phyloP scores from a whole-genome alignment of 768 basidiomycete genomes.

The Panaeolus cyanescens region DNA sequence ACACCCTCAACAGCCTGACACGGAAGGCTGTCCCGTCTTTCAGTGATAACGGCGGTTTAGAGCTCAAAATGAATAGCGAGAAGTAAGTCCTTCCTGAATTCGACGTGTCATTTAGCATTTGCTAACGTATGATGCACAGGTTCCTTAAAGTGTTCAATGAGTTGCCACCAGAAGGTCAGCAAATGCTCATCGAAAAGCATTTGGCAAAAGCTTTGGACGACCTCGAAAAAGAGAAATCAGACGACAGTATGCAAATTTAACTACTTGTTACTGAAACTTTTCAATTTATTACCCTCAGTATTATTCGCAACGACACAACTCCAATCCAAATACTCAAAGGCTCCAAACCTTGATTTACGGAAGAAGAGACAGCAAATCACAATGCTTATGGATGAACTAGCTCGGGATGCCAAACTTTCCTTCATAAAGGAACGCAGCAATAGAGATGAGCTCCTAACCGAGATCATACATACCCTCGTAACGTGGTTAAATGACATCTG shows the following conservation, averaged over 20 bases:
- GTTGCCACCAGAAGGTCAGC: constrained; percentile 56
- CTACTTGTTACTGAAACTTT: background rate
- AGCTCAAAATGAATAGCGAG: background rate
- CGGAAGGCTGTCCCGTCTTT: background rate
- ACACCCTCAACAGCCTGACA: background rate
- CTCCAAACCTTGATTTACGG: constrained; percentile 53
- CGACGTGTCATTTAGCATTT: background rate
- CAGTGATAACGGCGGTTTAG: background rate
- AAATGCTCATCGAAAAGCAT: constrained; percentile 48
- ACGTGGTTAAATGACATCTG: constrained; percentile 69
- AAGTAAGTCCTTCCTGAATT: background rate
- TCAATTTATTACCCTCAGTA: constrained; percentile 20
- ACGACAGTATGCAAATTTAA: constrained; percentile 31
- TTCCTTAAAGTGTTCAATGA: constrained; percentile 49
- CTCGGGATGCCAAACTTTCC: constrained; percentile 53
- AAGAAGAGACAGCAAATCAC: constrained; percentile 58
- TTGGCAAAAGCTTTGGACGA: constrained; percentile 50
- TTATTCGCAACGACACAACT: constrained; percentile 40
- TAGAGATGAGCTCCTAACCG: constrained; percentile 54
- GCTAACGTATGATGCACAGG: constrained; percentile 30
- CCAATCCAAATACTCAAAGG: constrained; percentile 33
- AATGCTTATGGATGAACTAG: constrained; percentile 51
- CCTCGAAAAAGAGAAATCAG: constrained; percentile 36
- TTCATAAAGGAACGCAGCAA: constrained; percentile 55
- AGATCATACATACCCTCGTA: constrained; percentile 55